Conservation (phyloP, 129 eudicot genomes). For the Helichrysum umbraculigerum region DNA sequence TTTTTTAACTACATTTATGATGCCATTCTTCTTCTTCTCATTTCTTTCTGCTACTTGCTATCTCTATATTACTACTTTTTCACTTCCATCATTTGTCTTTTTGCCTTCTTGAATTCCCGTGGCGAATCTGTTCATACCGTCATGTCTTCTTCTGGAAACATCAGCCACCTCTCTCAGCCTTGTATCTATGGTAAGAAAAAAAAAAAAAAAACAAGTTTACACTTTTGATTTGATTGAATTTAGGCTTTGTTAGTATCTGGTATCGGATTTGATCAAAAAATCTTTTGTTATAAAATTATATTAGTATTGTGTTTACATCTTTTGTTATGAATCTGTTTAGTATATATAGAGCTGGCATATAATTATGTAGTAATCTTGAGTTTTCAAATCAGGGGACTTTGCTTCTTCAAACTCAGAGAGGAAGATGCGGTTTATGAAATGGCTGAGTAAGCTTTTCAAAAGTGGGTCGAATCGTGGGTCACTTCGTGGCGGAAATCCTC, state of each 20-base stretch:
- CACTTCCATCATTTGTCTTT: constrained; percentile 36
- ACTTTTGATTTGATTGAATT: constrained; percentile 14
- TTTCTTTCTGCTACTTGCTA: constrained; percentile 25
- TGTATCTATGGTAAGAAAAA: constrained; percentile 63
- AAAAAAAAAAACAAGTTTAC: background rate
- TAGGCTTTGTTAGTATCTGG: background rate
- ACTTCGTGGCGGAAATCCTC: constrained; percentile 48
- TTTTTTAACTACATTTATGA: constrained; percentile 55
- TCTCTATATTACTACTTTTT: constrained; percentile 50
- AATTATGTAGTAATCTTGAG: constrained; percentile 3
- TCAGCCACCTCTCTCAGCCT: constrained; percentile 77
- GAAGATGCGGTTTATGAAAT: constrained; percentile 84
- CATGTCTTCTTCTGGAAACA: constrained; percentile 75
- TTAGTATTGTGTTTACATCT: too few species aligned
- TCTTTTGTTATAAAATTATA: background rate
- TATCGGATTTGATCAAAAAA: too few species aligned
- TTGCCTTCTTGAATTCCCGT: constrained; percentile 38
- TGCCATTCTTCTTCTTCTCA: constrained; percentile 56
- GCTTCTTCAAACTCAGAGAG: constrained; percentile 71
- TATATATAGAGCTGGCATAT: background rate
- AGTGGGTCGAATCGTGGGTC: constrained; percentile 46
- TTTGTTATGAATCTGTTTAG: background rate
- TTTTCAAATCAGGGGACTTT: constrained; percentile 61
- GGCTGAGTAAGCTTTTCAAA: constrained; percentile 79
- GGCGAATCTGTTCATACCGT: constrained; percentile 16